Conservation (phyloP, 2,329 filamentous ascomycete species). For the Ceratocystiopsis sp. region DNA sequence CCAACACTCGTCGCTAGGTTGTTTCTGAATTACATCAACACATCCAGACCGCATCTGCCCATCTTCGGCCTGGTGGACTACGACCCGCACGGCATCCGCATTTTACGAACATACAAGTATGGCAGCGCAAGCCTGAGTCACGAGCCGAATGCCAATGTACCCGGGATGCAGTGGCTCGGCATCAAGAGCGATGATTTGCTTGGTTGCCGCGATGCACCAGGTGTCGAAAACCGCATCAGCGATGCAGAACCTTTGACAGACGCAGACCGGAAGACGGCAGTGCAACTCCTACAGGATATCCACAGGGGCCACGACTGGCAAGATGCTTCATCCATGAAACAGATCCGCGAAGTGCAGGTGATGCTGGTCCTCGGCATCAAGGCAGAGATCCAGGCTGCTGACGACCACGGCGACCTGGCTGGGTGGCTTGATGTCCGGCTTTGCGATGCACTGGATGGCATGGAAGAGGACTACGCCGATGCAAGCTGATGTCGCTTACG, state of each 20-base stretch:
- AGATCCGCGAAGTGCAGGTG: conserved; percentile 43
- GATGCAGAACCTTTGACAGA: conserved; percentile 21
- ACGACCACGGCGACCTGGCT: conserved; percentile 33
- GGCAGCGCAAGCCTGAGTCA: conserved; percentile 48
- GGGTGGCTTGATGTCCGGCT: conserved; percentile 32
- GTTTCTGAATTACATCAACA: conserved; percentile 40
- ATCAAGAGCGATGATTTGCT: conserved; percentile 15
- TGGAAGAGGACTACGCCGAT: no score
- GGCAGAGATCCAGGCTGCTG: conserved; percentile 59
- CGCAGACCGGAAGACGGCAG: conserved; percentile 31
- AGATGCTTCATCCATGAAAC: conserved; percentile 19
- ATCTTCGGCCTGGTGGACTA: conserved; percentile 54
- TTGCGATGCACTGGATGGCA: no score
- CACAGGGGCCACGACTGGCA: conserved; percentile 5
- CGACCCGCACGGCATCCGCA: conserved; percentile 60
- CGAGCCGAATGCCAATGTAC: conserved; percentile 33
- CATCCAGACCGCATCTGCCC: conserved; percentile 29
- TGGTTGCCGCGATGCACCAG: no score
- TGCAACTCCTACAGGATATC: conserved; percentile 28
- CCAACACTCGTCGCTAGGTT: conserved; percentile 55
- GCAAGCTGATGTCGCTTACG: no score
- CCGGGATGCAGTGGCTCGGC: conserved; percentile 48
- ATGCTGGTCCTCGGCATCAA: conserved; percentile 64
- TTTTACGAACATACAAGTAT: conserved; percentile 56
- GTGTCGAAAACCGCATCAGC: no score